phyloP scores from a whole-genome alignment of 2,329 filamentous ascomycete species.

The Monilinia fructigena region DNA sequence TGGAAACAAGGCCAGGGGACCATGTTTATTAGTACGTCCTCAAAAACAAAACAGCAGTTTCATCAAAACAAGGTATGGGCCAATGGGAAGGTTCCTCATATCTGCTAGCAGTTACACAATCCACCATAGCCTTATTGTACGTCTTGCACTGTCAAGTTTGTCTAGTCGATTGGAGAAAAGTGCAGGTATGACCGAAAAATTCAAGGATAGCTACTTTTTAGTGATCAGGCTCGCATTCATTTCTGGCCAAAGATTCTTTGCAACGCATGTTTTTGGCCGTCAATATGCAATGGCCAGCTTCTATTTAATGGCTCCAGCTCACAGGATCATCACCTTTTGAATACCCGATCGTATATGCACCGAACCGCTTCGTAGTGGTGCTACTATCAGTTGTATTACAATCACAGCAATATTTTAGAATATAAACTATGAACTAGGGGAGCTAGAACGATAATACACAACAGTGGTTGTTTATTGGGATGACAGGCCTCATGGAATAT shows the following conservation, averaged over 20 bases:
- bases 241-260: background rate
- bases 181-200: background rate
- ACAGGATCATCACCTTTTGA: background rate
- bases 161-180: background rate
- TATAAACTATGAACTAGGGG: too few relatives aligned
- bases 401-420: too few relatives aligned
- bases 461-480: too few relatives aligned
- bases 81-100: background rate
- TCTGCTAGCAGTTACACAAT: background rate
- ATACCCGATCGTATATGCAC: background rate
- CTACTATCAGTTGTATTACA: constrained; percentile 24
- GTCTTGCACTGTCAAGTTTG: background rate
- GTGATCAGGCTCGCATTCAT: background rate
- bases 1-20: background rate
- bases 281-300: background rate
- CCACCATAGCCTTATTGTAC: background rate
- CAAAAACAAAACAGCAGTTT: background rate
- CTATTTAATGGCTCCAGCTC: background rate
- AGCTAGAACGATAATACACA: too few relatives aligned
- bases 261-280: background rate
- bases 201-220: background rate
- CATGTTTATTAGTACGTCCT: background rate
- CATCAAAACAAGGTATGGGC: background rate
- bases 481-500: too few relatives aligned
- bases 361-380: constrained; percentile 33